Evolutionary conservation across 1,284 basidiomycete genomes (phyloP), one percentile per base, ranked within the genome.

Genomic region (Microbotryum saponariae): DNA sequence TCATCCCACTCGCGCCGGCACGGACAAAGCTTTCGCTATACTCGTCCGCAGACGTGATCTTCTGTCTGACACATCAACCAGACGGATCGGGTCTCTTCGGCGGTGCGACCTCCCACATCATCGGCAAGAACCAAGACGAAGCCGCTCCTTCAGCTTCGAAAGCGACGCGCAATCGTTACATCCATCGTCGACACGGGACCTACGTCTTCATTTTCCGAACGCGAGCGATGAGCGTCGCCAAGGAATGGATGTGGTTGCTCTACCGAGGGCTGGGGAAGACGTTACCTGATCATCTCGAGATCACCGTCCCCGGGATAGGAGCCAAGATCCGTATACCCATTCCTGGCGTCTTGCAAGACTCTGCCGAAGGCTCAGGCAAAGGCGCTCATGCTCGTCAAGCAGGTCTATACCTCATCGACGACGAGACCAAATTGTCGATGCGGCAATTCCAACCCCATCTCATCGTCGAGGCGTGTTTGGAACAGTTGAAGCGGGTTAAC

Each of bases 171-270:
- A 54, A 62, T 5, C 61, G 45, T 5, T 61, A 63, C 52, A 52
- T 65, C 33, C 70, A 69, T 21, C 56, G 66, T 6, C 61, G 66
- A 8, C 61, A 59, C n/a, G 70, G 70, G 0, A 71, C 70, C 20
- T 68, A 66, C 55, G 56, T 71, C 58, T 71, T 63, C 61, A 58
- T 69, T 14, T 64, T 71, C 20, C 62, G 68, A 18, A 47, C 70
- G 8, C 49, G 64, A 6, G 61, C 64, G 44, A 59, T 56, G 20
- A 48, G 59, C 12, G 58, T 60, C 1, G 60, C 70, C 3, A 65
- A 71, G 42, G 60, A 66, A 33, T 71, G 70, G 70, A 59, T 68
- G 45, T 69, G 68, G 64, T 55, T 62, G 2, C 63, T 71, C 1
- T 62, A 62, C 31, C 58, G 58, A 31, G 56, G 57, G 4, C 64